These are phyloP conservation scores for Phaffia australis DNA, from an alignment of 768 basidiomycete species.

Conservation along the genomic window DNA sequence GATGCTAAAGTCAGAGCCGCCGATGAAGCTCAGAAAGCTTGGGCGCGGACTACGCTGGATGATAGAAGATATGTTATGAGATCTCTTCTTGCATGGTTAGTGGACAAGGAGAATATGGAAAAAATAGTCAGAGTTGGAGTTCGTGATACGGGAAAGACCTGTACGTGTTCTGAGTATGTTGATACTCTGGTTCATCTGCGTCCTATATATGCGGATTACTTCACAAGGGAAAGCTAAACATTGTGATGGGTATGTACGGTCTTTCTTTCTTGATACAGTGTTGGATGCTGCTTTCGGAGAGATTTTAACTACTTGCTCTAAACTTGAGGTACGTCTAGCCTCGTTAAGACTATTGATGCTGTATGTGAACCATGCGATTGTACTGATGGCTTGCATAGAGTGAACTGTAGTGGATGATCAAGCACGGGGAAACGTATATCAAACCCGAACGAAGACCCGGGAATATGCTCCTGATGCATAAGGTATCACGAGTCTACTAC, in stretches of 20 bases:
- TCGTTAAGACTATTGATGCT: no score
- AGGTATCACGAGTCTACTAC: constrained; percentile 48
- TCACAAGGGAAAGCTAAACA: not conserved
- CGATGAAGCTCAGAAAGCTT: constrained; percentile 54
- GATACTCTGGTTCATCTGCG: not conserved
- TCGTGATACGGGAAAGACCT: constrained; percentile 88
- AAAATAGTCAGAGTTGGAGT: constrained; percentile 74
- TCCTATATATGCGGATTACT: not conserved
- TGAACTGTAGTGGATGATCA: constrained; percentile 68
- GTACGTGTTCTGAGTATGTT: constrained; percentile 45
- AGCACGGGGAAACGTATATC: constrained; percentile 68
- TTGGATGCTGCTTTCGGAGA: constrained; percentile 91
- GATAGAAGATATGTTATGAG: constrained; percentile 72
- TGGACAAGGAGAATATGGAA: constrained; percentile 64
- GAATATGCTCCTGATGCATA: constrained; percentile 62
- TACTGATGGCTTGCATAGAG: no score
- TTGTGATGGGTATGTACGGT: not conserved
- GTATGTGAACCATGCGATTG: no score
- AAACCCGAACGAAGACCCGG: constrained; percentile 56
- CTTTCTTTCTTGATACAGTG: constrained; percentile 45
- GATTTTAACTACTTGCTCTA: constrained; percentile 85
- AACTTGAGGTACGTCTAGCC: constrained; percentile 38
- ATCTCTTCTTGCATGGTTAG: constrained; percentile 81
- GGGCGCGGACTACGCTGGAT: constrained; percentile 63
- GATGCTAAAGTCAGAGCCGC: constrained; percentile 58